phyloP scores from a whole-genome alignment of 306 rosid genomes.

The Hylodesmum podocarpum region DNA sequence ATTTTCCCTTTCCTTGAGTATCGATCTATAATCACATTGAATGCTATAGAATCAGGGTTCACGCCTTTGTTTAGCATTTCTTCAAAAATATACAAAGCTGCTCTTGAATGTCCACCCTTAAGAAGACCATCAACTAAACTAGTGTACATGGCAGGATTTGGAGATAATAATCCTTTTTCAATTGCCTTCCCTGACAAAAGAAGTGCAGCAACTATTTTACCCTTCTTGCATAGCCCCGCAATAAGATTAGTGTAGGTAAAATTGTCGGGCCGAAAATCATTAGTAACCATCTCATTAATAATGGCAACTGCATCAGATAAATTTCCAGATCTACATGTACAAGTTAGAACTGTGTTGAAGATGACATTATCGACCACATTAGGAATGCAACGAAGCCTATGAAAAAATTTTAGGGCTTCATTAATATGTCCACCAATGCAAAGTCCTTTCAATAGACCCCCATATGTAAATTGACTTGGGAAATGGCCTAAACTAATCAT shows the following conservation, averaged over 20 bases:
- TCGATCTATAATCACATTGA: slow-evolving; percentile 56
- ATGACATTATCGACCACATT: slow-evolving; percentile 50
- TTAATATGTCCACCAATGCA: slow-evolving; percentile 58
- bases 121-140: slow-evolving; percentile 62
- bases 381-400: slow-evolving; percentile 50
- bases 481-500: slow-evolving; percentile 60
- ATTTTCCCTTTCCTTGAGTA: slow-evolving; percentile 66
- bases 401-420: slow-evolving; percentile 52
- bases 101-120: slow-evolving; percentile 66
- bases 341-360: slow-evolving; percentile 61
- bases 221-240: slow-evolving; percentile 58
- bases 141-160: slow-evolving; percentile 56
- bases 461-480: slow-evolving; percentile 65
- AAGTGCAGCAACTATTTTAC: slow-evolving; percentile 62
- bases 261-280: slow-evolving; percentile 56
- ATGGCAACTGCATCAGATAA: slow-evolving; percentile 52
- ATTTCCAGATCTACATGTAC: slow-evolving; percentile 58
- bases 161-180: slow-evolving; percentile 47
- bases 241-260: slow-evolving; percentile 61
- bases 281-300: slow-evolving; percentile 60
- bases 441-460: slow-evolving; percentile 66
- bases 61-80: slow-evolving; percentile 65
- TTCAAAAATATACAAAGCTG: slow-evolving; percentile 57
- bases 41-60: slow-evolving; percentile 51
- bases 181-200: slow-evolving; percentile 48